Conservation (phyloP, 805 yeast genomes). For the Kazachstania psychrophila region DNA sequence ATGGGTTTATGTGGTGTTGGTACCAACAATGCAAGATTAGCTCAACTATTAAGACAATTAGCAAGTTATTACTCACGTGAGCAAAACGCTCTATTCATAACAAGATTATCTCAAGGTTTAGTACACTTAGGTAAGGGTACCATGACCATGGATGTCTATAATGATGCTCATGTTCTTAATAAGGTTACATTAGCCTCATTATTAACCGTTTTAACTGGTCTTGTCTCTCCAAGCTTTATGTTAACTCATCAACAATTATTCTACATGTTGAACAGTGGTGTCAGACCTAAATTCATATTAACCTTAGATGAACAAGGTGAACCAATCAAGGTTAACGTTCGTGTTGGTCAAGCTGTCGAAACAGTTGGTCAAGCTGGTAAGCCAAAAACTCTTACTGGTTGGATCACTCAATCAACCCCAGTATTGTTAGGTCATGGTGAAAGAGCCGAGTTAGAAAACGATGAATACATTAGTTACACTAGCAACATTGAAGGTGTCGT, state of each 20-base stretch:
- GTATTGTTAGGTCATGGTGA: constrained; percentile 90
- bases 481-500: constrained; percentile 87
- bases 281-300: constrained; percentile 85
- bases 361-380: constrained; percentile 99
- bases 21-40: constrained; percentile 95
- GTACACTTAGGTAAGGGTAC: constrained; percentile 96
- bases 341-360: constrained; percentile 98
- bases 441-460: constrained; percentile 86
- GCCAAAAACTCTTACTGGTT: constrained; percentile 97
- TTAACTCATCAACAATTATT: constrained; percentile 75
- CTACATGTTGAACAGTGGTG: constrained; percentile 77
- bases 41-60: constrained; percentile 88
- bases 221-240: constrained; percentile 81
- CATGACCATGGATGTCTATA: constrained; percentile 77
- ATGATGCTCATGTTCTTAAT: constrained; percentile 77
- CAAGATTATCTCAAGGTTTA: constrained; percentile 90
- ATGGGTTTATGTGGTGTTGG: constrained; percentile 99
- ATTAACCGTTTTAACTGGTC: constrained; percentile 71
- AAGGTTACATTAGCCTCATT: constrained; percentile 86
- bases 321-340: constrained; percentile 88
- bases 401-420: constrained; percentile 99
- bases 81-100: constrained; percentile 83
- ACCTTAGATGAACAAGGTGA: constrained; percentile 87
- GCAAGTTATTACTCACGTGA: constrained; percentile 90
- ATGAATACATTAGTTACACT: constrained; percentile 77